Conservation (phyloP, 148 eudicot species). For the Beta vulgaris region DNA sequence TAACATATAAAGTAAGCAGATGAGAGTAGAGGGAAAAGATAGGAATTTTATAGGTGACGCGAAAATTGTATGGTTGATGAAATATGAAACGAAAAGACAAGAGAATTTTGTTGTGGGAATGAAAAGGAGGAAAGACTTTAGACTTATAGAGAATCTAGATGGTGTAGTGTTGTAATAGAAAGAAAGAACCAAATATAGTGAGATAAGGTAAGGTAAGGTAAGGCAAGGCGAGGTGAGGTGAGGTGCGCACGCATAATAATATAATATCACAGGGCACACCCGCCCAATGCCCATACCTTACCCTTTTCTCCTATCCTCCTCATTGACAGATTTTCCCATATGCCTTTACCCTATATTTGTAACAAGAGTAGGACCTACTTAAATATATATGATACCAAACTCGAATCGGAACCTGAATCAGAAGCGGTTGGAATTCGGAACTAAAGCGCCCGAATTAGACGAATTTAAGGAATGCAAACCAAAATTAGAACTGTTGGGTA, state of each 20-base stretch:
- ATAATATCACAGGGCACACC: not conserved
- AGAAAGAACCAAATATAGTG: slow-evolving; percentile 1
- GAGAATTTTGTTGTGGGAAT: not conserved
- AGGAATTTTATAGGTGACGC: not conserved
- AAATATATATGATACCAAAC: no score
- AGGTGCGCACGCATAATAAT: not conserved
- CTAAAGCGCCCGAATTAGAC: no score
- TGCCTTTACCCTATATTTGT: no score
- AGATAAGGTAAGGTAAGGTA: not conserved
- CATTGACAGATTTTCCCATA: no score
- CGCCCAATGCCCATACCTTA: not conserved
- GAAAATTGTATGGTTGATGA: not conserved
- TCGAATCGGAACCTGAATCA: no score
- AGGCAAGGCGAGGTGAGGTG: not conserved
- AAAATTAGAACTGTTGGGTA: no score
- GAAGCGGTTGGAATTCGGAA: no score
- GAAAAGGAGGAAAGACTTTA: not conserved
- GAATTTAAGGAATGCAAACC: no score
- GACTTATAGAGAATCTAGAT: not conserved
- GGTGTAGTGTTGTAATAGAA: not conserved
- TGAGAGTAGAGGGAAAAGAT: not conserved
- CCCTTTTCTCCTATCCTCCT: no score
- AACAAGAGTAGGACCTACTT: no score
- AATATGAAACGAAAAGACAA: not conserved
- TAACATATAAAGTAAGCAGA: no score